A percentile compares a stretch with the other conserved stretches of the same genome.
These are phyloP conservation scores for Podaxis carcinomalis DNA, from an alignment of 768 basidiomycete species.

Conservation along the genomic window DNA sequence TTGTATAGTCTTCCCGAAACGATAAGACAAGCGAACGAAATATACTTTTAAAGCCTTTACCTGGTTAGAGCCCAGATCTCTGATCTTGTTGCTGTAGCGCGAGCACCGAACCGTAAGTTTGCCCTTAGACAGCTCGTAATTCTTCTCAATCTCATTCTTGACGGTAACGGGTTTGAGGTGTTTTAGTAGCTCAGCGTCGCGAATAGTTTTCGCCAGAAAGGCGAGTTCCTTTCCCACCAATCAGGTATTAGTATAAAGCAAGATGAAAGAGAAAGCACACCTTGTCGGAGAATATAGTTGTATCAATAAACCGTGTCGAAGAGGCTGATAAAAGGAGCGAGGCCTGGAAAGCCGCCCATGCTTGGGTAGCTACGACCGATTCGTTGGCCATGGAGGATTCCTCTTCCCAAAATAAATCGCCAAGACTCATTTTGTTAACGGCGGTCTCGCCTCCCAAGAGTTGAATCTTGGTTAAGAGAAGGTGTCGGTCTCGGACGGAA, in stretches of 20 bases:
- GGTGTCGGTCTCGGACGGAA: slow-evolving; percentile 20
- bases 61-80: slow-evolving; percentile 19
- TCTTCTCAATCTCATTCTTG: slow-evolving; percentile 41
- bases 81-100: slow-evolving; percentile 44
- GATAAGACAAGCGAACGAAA: neutral
- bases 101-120: slow-evolving; percentile 28
- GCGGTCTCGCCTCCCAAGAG: slow-evolving; percentile 32
- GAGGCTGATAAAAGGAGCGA: slow-evolving; percentile 16
- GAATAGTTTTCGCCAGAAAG: slow-evolving; percentile 33
- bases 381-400: slow-evolving; percentile 16
- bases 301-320: slow-evolving; percentile 19
- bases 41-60: slow-evolving; percentile 14
- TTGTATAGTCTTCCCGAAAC: neutral
- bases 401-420: slow-evolving; percentile 25
- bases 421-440: slow-evolving; percentile 23
- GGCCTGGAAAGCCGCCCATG: slow-evolving; percentile 41
- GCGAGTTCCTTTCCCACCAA: slow-evolving; percentile 17
- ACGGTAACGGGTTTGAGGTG: slow-evolving; percentile 37
- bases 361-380: slow-evolving; percentile 30
- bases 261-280: slow-evolving; percentile 20
- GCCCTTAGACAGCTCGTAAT: slow-evolving; percentile 24
- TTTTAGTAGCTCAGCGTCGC: slow-evolving; percentile 32
- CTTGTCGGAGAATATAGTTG: slow-evolving; percentile 16
- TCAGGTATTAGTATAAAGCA: slow-evolving; percentile 22
- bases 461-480: slow-evolving; percentile 27